Base-by-base conservation (phyloP, 2,329 filamentous ascomycete species). In the Mycogone perniciosa region DNA sequence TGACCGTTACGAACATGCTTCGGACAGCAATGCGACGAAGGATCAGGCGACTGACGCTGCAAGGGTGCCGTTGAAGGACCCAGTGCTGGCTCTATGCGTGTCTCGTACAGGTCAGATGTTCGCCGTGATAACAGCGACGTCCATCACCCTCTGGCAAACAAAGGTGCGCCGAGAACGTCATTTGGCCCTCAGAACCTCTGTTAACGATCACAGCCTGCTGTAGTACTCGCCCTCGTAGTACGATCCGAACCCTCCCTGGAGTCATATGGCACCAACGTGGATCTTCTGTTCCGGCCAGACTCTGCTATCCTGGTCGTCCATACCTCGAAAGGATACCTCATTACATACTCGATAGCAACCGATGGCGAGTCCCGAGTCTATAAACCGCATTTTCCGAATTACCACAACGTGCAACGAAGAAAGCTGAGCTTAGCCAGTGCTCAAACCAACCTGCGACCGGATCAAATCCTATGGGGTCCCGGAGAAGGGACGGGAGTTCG, bases 71-170 rank as follows among this genome's bases (percentile, higher is more conserved):
- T 64, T 69, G 42, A 80, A 75, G 63, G 86, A 86, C 64, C 80
- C 78, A 26, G 82, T 96, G 49, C 72, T 89, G 55, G 87, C 88
- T 6, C 74, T 96, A 48, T 82, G 84, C 56, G 80, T 90, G 38
- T 88, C 91, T 2, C 82, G 91, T 41, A 85, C 80, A 50, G 91
- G 91, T 38, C 86, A 91, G 62, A 72, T 82, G 55, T 96, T 99
- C 70, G 88, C 88, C 46, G 89, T 89, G 43, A 89, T 96, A 63
- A 96, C 92, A 1, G 74, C 80, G 5, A 88, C 88, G 2, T 87
- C 88, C 9, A 82, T 99, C 67, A 89, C 88, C n/a, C 79, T 99
- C 58, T 99, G 93, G 93, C 93, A 99, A 72, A 92, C 89, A 50
- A 92, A 92, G 79, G 89, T 90, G 76, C 54, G 52, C 38, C n/a